Evolutionary conservation across 257 asterid genomes (phyloP), one percentile per base, ranked within the genome.

Genomic region (Linderniella brevidens): DNA sequence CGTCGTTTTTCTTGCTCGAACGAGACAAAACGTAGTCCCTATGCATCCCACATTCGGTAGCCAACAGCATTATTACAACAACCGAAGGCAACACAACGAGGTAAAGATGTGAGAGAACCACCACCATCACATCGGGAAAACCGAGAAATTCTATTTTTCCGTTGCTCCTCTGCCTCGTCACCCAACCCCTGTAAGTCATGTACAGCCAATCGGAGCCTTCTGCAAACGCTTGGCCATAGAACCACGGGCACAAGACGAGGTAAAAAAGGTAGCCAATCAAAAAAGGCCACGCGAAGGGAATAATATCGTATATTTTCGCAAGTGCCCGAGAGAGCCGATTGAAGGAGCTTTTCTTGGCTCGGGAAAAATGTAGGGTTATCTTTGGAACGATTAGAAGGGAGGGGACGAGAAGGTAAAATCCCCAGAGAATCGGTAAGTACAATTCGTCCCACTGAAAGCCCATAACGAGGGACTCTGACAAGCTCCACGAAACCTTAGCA

Each of bases 121-220:
- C 75, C 59, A 81, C 93, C 93, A 90, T 69, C 51, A 79, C 71
- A 68, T 90, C 99, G 7, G 99, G 94, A 68, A 62, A 75, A 52
- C 99, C 99, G 39, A 77, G 62, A 66, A 64, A 81, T 4, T 73
- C 74, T 1, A 68, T 19, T 56, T 70, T 58, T 40, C 58, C 73
- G 15, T 50, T 45, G 38, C 57, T 11, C 19, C 44, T 53, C 12
- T 41, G 52, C 50, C 54, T 58, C 62, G 58, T 64, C 14, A 67
- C 93, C 99, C 96, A 82, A 46, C 96, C 99, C 68, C 58, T 67
- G 60, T 71, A 81, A 20, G 88, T 85, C 99, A 90, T 90, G 71
- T 79, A 85, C 56, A 68, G 78, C 63, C 75, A 55, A 59, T 77
- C 74, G 17, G 43, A 60, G 11, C 61, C 80, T 58, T 71, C 73